phyloP scores from a whole-genome alignment of 2,329 filamentous ascomycete genomes.

The Magnaporthales sp. region DNA sequence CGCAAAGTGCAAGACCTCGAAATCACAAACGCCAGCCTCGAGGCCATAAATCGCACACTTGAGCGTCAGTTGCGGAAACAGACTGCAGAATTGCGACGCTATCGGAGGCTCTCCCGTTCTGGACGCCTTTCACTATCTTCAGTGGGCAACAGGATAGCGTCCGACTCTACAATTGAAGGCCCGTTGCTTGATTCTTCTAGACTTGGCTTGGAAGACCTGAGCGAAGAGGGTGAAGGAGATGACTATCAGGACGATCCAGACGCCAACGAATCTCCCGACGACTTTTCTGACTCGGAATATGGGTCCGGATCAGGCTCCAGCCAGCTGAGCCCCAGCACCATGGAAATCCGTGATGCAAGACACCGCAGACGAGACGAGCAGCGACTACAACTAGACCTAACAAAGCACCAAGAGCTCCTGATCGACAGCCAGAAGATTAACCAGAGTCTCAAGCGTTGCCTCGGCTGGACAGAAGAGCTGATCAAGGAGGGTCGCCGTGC shows the following conservation, averaged over 20 bases:
- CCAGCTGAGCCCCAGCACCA: slow-evolving; percentile 29
- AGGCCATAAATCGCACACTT: slow-evolving; percentile 89
- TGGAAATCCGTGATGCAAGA: slow-evolving; percentile 34
- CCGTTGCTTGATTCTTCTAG: slow-evolving; percentile 31
- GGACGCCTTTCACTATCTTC: slow-evolving; percentile 60
- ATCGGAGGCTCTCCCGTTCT: slow-evolving; percentile 73
- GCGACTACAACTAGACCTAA: slow-evolving; percentile 73
- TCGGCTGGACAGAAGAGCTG: slow-evolving; percentile 82
- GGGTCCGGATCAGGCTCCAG: slow-evolving; percentile 20
- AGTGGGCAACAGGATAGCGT: slow-evolving; percentile 33
- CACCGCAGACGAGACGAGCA: slow-evolving; percentile 71
- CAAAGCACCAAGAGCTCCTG: slow-evolving; percentile 81
- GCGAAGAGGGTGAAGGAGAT: slow-evolving; percentile 26
- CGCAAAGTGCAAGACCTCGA: slow-evolving; percentile 93
- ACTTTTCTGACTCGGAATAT: slow-evolving; percentile 38
- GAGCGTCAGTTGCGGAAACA: slow-evolving; percentile 90
- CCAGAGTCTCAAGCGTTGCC: slow-evolving; percentile 81
- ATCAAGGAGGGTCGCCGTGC: slow-evolving; percentile 86
- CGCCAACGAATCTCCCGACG: slow-evolving; percentile 32
- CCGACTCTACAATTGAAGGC: slow-evolving; percentile 30
- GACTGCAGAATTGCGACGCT: slow-evolving; percentile 77
- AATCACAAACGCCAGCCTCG: slow-evolving; percentile 89
- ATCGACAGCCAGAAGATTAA: slow-evolving; percentile 93
- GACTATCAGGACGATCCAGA: slow-evolving; percentile 3
- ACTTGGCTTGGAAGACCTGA: slow-evolving; percentile 40